Conservation (phyloP, 1,139 yeast genomes). For the Debaryomyces sp. region DNA sequence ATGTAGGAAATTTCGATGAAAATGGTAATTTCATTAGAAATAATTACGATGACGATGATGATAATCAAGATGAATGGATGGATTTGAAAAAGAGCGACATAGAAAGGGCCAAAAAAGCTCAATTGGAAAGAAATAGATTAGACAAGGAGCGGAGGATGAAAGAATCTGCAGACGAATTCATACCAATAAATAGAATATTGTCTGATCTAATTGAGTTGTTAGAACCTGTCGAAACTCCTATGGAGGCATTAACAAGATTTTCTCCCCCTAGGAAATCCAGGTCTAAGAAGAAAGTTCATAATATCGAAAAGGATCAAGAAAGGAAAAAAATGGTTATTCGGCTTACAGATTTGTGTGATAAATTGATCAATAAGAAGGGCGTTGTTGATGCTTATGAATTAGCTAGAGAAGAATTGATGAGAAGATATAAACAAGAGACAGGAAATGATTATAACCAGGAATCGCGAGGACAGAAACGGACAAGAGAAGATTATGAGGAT, state of each 20-base stretch:
- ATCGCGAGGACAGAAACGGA: conserved; percentile 24
- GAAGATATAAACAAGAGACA: conserved; percentile 52
- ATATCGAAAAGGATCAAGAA: conserved; percentile 17
- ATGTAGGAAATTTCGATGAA: conserved; percentile 63
- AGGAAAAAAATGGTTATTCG: conserved; percentile 32
- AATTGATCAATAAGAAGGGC: conserved; percentile 42
- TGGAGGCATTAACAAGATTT: conserved; percentile 60
- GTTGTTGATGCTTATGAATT: conserved; percentile 53
- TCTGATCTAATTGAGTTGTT: conserved; percentile 41
- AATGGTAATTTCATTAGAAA: conserved; percentile 61
- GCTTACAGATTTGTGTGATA: conserved; percentile 56
- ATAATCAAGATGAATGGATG: conserved; percentile 54
- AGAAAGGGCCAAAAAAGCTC: conserved; percentile 46
- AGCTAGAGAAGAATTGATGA: conserved; percentile 60
- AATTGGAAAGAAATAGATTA: conserved; percentile 26
- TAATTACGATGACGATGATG: conserved; percentile 27
- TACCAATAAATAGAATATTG: conserved; percentile 30
- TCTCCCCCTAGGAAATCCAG: conserved; percentile 27
- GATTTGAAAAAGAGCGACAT: conserved; percentile 49
- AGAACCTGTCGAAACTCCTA: conserved; percentile 64
- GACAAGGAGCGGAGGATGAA: conserved; percentile 12
- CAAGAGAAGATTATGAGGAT: conserved; percentile 12
- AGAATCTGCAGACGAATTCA: conserved; percentile 9
- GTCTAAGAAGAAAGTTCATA: conserved; percentile 13
- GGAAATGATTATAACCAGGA: conserved; percentile 38